A percentile compares a stretch with the other conserved stretches of the same genome.
phyloP scores from a whole-genome alignment of 2,329 filamentous ascomycete species.

The Sclerotinia trifoliorum region DNA sequence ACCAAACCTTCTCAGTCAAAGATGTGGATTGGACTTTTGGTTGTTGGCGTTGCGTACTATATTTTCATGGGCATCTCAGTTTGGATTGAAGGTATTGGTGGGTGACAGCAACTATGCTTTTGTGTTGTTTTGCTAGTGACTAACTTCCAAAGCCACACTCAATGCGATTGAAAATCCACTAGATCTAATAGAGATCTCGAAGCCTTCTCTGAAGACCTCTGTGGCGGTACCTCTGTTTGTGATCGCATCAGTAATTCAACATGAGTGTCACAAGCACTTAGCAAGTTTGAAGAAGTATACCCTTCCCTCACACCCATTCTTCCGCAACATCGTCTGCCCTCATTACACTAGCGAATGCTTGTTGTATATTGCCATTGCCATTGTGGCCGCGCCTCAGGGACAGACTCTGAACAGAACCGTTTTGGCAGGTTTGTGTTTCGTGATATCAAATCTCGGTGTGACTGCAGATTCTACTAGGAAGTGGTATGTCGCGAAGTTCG shows the following conservation, averaged over 20 bases:
- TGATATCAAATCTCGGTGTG: conserved; percentile 74
- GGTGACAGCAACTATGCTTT: conserved; percentile 34
- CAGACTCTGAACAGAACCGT: conserved; percentile 70
- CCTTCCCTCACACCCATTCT: conserved; percentile 71
- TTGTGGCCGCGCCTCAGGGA: conserved; percentile 69
- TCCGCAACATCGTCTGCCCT: conserved; percentile 72
- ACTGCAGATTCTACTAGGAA: conserved; percentile 74
- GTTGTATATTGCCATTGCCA: conserved; percentile 76
- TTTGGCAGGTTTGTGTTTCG: conserved; percentile 68
- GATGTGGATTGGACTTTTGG: conserved; percentile 87
- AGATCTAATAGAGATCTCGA: conserved; percentile 32
- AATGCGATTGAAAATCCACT: conserved; percentile 15
- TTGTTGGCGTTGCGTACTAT: conserved; percentile 78
- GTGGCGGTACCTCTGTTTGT: conserved; percentile 64
- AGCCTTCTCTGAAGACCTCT: conserved; percentile 48
- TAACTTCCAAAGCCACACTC: conserved; percentile 34
- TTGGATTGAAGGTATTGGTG: conserved; percentile 81
- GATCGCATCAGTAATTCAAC: conserved; percentile 69
- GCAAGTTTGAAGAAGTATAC: conserved; percentile 77
- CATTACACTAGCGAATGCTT: conserved; percentile 90
- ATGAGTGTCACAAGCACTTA: conserved; percentile 70
- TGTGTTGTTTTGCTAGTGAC: conserved; percentile 18
- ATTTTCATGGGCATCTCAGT: conserved; percentile 68
- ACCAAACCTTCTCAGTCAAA: conserved; percentile 62
- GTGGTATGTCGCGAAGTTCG: conserved; percentile 81